A percentile compares a stretch with the other conserved stretches of the same genome.
Conservation (phyloP, 192 early-diverging fungal species). For the Coemansia sp. region DNA sequence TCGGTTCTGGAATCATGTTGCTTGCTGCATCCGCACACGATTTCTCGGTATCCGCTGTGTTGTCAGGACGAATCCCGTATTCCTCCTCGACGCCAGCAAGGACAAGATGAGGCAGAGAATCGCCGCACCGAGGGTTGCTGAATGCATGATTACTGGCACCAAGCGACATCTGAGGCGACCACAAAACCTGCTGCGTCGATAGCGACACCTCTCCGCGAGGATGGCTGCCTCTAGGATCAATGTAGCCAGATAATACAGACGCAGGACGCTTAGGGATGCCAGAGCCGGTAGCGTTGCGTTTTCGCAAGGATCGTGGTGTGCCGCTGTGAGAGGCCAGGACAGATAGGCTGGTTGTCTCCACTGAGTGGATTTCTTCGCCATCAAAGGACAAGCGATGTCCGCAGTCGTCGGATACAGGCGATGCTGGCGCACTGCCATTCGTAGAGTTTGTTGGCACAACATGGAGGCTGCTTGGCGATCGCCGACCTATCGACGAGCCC, state of each 20-base stretch:
- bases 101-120: slow-evolving; percentile 4
- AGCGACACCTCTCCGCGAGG: slow-evolving; percentile 41
- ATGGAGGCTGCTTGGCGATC: slow-evolving; percentile 29
- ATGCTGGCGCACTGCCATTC: slow-evolving; percentile 26
- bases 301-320: slow-evolving; percentile 5
- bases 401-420: slow-evolving; percentile 23
- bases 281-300: slow-evolving; percentile 17
- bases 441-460: neutral
- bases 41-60: neutral
- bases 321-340: slow-evolving; percentile 21
- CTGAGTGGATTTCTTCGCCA: slow-evolving; percentile 26
- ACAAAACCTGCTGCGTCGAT: slow-evolving; percentile 43
- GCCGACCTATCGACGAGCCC: slow-evolving; percentile 15
- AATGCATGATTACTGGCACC: slow-evolving; percentile 28
- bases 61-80: neutral
- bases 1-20: neutral
- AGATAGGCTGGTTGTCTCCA: slow-evolving; percentile 27
- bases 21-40: neutral
- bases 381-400: slow-evolving; percentile 47
- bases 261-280: slow-evolving; percentile 20
- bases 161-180: slow-evolving; percentile 46
- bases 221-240: slow-evolving; percentile 21
- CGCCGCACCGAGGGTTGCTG: slow-evolving; percentile 3
- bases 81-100: slow-evolving; percentile 28
- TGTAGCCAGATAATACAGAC: slow-evolving; percentile 14